These are phyloP conservation scores for Diplotaxis tenuifolia DNA, from an alignment of 345 rosid genomes.

Conservation along the genomic window DNA sequence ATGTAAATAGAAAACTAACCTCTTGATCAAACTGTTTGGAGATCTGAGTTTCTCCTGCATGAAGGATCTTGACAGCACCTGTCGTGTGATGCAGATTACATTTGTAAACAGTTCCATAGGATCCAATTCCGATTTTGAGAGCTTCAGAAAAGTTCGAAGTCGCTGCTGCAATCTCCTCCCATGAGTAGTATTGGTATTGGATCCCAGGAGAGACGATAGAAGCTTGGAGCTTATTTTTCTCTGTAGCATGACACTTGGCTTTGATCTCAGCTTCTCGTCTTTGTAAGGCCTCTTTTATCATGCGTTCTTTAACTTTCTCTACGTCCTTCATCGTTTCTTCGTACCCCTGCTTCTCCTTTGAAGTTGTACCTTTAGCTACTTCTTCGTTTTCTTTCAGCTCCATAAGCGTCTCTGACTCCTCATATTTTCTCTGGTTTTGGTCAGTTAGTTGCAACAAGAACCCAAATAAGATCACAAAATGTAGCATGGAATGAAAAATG, in stretches of 20 bases:
- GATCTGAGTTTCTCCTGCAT: constrained; percentile 37
- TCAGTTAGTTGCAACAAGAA: constrained; percentile 44
- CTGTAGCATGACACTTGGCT: constrained; percentile 54
- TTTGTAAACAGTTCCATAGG: constrained; percentile 41
- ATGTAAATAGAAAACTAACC: constrained; percentile 16
- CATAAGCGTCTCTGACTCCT: constrained; percentile 58
- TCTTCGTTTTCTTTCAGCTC: constrained; percentile 54
- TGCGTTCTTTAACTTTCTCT: constrained; percentile 40
- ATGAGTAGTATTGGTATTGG: constrained; percentile 35
- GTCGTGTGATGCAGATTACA: constrained; percentile 39
- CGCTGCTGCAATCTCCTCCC: constrained; percentile 38
- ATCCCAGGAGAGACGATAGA: constrained; percentile 24
- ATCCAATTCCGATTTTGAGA: constrained; percentile 41
- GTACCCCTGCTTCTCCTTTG: constrained; percentile 54
- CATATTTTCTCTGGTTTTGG: constrained; percentile 46
- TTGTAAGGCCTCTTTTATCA: constrained; percentile 58
- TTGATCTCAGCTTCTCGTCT: constrained; percentile 60
- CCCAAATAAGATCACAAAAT: not conserved
- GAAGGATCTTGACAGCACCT: constrained; percentile 38
- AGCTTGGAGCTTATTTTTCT: constrained; percentile 63
- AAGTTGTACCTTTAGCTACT: constrained; percentile 52
- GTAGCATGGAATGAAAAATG: not conserved
- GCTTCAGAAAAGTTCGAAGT: constrained; percentile 33
- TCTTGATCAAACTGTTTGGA: constrained; percentile 34
- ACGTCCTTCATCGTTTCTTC: constrained; percentile 64